A percentile compares a stretch with the other conserved stretches of the same genome.
phyloP scores from a whole-genome alignment of 352 stramenopile species.

The Phytophthora quininea region DNA sequence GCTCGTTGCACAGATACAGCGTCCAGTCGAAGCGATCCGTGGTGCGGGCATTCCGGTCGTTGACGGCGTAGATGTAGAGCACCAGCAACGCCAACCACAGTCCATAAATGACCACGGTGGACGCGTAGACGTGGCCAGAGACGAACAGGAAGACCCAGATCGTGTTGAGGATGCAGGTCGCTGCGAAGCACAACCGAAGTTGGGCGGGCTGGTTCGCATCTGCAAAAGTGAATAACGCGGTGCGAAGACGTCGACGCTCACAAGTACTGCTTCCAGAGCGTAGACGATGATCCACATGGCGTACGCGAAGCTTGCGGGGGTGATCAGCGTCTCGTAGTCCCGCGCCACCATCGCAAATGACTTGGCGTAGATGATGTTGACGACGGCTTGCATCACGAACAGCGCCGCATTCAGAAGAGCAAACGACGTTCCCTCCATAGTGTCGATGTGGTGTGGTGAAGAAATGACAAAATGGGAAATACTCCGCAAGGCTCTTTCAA shows the following conservation, averaged over 20 bases:
- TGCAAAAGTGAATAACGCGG: constrained; percentile 73
- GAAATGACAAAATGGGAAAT: constrained; percentile 23
- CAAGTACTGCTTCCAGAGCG: constrained; percentile 62
- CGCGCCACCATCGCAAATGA: constrained; percentile 49
- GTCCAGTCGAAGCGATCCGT: constrained; percentile 61
- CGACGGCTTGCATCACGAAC: constrained; percentile 59
- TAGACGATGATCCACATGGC: constrained; percentile 78
- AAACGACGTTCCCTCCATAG: constrained; percentile 60
- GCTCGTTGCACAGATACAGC: constrained; percentile 76
- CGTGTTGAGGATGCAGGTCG: constrained; percentile 71
- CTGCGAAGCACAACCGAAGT: constrained; percentile 66
- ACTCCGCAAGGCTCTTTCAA: background rate
- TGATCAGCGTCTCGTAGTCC: constrained; percentile 80
- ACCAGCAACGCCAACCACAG: constrained; percentile 77
- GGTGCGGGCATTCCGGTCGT: constrained; percentile 63
- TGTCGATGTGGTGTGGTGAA: constrained; percentile 10
- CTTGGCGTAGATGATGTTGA: constrained; percentile 75
- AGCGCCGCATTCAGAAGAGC: constrained; percentile 65
- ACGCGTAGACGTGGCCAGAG: constrained; percentile 55
- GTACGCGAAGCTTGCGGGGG: constrained; percentile 65
- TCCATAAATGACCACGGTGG: constrained; percentile 66
- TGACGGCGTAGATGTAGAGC: constrained; percentile 83
- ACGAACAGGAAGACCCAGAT: constrained; percentile 70
- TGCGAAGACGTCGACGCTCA: constrained; percentile 68
- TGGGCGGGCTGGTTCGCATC: constrained; percentile 70